Conservation (phyloP, 1,139 yeast species). For the Candida glucosophila region DNA sequence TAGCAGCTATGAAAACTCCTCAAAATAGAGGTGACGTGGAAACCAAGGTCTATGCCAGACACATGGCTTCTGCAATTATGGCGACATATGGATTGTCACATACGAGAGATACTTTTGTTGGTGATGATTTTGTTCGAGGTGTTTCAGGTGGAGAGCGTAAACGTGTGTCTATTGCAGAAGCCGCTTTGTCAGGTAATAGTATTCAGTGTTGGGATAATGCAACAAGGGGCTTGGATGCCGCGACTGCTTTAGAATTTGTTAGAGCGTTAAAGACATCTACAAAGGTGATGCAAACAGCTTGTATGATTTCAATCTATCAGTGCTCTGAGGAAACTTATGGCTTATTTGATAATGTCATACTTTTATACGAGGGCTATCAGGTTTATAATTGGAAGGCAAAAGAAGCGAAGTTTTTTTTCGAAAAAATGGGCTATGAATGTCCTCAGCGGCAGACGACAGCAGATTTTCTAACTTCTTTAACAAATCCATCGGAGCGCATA, state of each 20-base stretch:
- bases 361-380: slow-evolving; percentile 72
- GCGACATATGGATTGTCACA: slow-evolving; percentile 32
- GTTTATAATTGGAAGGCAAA: slow-evolving; percentile 61
- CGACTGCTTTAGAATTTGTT: slow-evolving; percentile 62
- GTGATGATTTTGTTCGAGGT: slow-evolving; percentile 29
- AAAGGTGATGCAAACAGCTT: slow-evolving; percentile 46
- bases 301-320: slow-evolving; percentile 75
- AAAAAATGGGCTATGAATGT: slow-evolving; percentile 46
- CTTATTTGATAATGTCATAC: slow-evolving; percentile 63
- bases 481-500: slow-evolving; percentile 64
- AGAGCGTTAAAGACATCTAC: slow-evolving; percentile 62
- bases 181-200: slow-evolving; percentile 26
- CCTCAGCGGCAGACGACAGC: slow-evolving; percentile 76
- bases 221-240: slow-evolving; percentile 54
- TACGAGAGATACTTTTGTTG: slow-evolving; percentile 26
- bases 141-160: slow-evolving; percentile 40
- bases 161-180: slow-evolving; percentile 38
- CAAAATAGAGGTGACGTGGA: slow-evolving; percentile 28
- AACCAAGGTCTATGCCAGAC: slow-evolving; percentile 32
- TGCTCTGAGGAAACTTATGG: slow-evolving; percentile 74
- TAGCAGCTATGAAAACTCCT: slow-evolving; percentile 35
- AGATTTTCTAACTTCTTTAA: slow-evolving; percentile 71
- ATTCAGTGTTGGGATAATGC: slow-evolving; percentile 57
- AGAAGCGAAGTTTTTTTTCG: slow-evolving; percentile 35
- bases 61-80: slow-evolving; percentile 35